phyloP scores from a whole-genome alignment of 306 rosid species.

The Prunus salicina region DNA sequence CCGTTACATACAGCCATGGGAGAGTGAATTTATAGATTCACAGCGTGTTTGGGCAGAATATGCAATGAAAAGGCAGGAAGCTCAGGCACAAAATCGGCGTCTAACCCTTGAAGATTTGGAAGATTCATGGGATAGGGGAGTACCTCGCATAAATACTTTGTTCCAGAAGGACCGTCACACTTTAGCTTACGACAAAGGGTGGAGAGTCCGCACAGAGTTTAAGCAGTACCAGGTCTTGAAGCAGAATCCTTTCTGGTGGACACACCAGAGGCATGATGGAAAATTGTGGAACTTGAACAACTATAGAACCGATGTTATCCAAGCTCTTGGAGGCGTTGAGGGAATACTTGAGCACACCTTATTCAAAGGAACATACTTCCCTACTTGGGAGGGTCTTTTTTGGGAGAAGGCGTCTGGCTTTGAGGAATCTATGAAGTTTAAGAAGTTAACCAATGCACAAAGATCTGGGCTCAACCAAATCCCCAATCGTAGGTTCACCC shows the following conservation, averaged over 20 bases:
- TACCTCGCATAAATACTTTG: constrained; percentile 94
- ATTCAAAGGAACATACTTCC: constrained; percentile 96
- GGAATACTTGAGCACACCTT: constrained; percentile 97
- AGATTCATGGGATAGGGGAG: constrained; percentile 99
- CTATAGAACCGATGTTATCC: constrained; percentile 97
- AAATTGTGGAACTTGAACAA: constrained; percentile 96
- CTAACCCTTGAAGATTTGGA: constrained; percentile 97
- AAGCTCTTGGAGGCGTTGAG: constrained; percentile 99
- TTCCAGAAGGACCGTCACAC: constrained; percentile 99
- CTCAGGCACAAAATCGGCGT: constrained; percentile 95
- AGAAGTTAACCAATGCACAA: constrained; percentile 98
- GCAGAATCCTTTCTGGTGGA: constrained; percentile 99
- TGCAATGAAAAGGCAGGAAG: constrained; percentile 98
- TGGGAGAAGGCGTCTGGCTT: constrained; percentile 99
- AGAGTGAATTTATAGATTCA: constrained; percentile 94
- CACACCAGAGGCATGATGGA: constrained; percentile 98
- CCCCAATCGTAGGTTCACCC: constrained; percentile 97
- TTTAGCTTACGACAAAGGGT: constrained; percentile 96
- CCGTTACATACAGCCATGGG: constrained; percentile 99
- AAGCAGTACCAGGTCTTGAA: constrained; percentile 97
- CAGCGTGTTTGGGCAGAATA: constrained; percentile 99
- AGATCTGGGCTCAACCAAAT: constrained; percentile 99
- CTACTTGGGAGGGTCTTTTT: constrained; percentile 98
- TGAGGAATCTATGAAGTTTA: constrained; percentile 99
- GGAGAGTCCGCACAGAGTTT: constrained; percentile 99